These are phyloP conservation scores for Stromatinia cepivora DNA, from an alignment of 2,329 filamentous ascomycete genomes.

Conservation along the genomic window DNA sequence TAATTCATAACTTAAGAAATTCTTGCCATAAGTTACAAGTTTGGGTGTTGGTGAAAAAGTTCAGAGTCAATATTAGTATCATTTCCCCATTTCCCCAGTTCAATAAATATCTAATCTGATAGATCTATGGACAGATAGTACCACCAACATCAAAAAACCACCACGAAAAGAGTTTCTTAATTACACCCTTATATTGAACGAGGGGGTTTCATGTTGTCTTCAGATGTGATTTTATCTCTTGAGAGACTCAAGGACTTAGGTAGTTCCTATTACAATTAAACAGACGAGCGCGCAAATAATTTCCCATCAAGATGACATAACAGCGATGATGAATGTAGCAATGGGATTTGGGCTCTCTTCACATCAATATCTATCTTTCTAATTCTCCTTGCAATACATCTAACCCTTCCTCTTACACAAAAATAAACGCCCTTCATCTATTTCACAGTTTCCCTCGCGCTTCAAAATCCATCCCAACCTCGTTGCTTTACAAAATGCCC, in stretches of 20 bases:
- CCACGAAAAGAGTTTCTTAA: not conserved
- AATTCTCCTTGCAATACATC: too few relatives aligned
- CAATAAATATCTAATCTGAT: not conserved
- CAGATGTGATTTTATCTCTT: not conserved
- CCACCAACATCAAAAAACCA: not conserved
- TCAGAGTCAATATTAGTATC: not conserved
- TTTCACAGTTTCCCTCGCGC: too few relatives aligned
- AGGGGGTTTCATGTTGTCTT: not conserved
- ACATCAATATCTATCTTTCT: too few relatives aligned
- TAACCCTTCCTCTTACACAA: too few relatives aligned
- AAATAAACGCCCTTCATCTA: too few relatives aligned
- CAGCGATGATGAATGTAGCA: not conserved
- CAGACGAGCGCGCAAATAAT: not conserved
- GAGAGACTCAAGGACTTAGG: not conserved
- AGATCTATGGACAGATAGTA: too few relatives aligned
- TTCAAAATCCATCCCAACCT: too few relatives aligned
- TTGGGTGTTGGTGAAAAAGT: not conserved
- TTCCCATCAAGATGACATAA: not conserved
- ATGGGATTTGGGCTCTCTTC: too few relatives aligned
- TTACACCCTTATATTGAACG: not conserved
- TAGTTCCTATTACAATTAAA: not conserved
- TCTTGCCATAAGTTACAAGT: too few relatives aligned
- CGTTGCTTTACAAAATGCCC: too few relatives aligned
- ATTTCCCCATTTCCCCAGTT: slow-evolving; percentile 1
- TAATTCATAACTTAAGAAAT: not conserved